Percentiles rank a stretch among this genome's conserved stretches.
Evolutionary conservation across 2,329 filamentous ascomycete genomes (phyloP).

Genomic region (Aciculosporium take): DNA sequence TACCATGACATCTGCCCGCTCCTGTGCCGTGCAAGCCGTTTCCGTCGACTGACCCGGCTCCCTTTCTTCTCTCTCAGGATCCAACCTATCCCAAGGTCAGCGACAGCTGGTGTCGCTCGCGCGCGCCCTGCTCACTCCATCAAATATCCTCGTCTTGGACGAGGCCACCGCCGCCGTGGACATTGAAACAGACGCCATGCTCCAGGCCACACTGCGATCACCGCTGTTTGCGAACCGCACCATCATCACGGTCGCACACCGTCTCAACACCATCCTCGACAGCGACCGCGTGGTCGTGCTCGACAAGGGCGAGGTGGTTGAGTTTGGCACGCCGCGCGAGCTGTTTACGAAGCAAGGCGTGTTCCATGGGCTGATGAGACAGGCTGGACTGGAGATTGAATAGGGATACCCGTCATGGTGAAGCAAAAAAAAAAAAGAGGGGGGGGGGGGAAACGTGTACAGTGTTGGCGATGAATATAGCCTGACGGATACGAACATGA

Average conservation of each 20-base stretch:
- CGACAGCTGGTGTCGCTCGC: conserved; percentile 88
- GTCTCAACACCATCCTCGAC: conserved; percentile 92
- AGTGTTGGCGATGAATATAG: too few relatives aligned
- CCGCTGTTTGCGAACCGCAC: conserved; percentile 74
- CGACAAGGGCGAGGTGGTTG: conserved; percentile 75
- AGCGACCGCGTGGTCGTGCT: conserved; percentile 85
- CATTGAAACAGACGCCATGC: conserved; percentile 52
- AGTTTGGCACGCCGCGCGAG: conserved; percentile 77
- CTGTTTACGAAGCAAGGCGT: conserved; percentile 61
- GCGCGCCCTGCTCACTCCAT: conserved; percentile 83
- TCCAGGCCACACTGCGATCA: conserved; percentile 49
- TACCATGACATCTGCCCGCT: neutral
- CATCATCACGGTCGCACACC: conserved; percentile 95
- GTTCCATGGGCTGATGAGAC: conserved; percentile 83
- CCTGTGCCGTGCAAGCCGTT: neutral
- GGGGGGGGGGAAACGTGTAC: too few relatives aligned
- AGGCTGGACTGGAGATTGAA: conserved; percentile 59
- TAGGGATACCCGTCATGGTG: conserved; percentile 5
- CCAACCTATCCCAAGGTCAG: conserved; percentile 90
- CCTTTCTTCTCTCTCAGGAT: conserved; percentile 40
- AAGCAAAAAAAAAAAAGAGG: neutral
- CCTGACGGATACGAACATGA: too few relatives aligned
- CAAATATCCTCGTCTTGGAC: conserved; percentile 92
- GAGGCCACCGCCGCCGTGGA: conserved; percentile 78
- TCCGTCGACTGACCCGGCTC: neutral